These are phyloP conservation scores for Climacium dendroides DNA, from an alignment of 225 moss, liverwort and hornwort genomes.

Conservation along the genomic window DNA sequence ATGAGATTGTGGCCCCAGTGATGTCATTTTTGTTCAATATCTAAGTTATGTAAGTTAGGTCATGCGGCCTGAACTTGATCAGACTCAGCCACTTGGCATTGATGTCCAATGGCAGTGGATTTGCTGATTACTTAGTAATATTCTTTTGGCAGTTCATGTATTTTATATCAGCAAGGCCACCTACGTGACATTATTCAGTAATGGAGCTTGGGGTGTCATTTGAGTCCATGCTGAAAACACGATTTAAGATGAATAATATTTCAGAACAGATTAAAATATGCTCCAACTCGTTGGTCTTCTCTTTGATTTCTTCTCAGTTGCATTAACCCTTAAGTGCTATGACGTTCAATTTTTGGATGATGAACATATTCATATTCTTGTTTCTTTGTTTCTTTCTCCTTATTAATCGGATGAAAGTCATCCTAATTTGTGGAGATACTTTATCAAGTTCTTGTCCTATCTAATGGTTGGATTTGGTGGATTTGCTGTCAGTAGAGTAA, in stretches of 20 bases:
- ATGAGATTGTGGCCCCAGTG: background rate
- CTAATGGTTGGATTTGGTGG: no score
- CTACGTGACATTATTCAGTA: background rate
- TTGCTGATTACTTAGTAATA: background rate
- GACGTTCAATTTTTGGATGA: no score
- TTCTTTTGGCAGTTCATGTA: background rate
- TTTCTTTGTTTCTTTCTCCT: no score
- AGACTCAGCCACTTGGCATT: background rate
- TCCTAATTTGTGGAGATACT: no score
- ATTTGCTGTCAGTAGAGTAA: no score
- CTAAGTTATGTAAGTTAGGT: background rate
- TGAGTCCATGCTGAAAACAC: background rate
- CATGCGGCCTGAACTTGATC: background rate
- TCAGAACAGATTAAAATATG: background rate
- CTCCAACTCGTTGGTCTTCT: no score
- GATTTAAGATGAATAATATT: background rate
- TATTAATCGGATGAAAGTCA: no score
- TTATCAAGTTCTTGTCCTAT: no score
- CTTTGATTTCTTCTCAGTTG: background rate
- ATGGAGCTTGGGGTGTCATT: background rate
- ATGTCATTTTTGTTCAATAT: background rate
- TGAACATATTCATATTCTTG: no score
- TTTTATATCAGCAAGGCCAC: background rate
- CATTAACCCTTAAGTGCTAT: no score
- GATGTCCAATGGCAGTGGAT: background rate